These are phyloP conservation scores for Aspergillus incahuasiensis DNA, from an alignment of 495 filamentous ascomycete species.

Conservation along the genomic window DNA sequence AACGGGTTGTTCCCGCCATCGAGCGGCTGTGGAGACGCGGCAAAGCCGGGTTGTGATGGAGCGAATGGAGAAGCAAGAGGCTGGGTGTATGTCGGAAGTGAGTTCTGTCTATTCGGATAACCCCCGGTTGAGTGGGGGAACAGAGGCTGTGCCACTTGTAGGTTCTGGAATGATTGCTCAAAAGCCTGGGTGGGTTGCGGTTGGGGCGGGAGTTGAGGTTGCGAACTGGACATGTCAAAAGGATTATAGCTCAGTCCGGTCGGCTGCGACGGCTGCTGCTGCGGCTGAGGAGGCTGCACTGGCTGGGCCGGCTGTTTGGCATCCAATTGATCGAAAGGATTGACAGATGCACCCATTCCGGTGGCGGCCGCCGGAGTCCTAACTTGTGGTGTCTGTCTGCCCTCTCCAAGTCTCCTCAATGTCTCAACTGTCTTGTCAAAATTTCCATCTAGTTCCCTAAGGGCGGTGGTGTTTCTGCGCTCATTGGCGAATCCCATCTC, in stretches of 20 bases:
- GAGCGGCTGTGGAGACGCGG: constrained; percentile 38
- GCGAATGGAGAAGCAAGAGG: constrained; percentile 58
- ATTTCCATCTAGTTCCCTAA: constrained; percentile 77
- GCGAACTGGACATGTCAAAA: constrained; percentile 51
- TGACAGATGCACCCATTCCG: constrained; percentile 31
- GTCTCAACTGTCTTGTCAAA: constrained; percentile 81
- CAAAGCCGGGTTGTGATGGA: constrained; percentile 48
- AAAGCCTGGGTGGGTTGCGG: constrained; percentile 52
- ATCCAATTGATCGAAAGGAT: constrained; percentile 48
- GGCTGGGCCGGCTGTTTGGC: constrained; percentile 29
- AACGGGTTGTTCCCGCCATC: constrained; percentile 62
- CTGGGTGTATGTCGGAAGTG: constrained; percentile 44
- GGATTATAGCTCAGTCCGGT: constrained; percentile 53
- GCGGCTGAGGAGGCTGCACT: constrained; percentile 17
- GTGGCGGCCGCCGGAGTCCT: constrained; percentile 32
- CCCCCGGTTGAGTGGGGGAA: constrained; percentile 86
- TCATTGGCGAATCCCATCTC: constrained; percentile 95
- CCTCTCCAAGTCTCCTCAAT: constrained; percentile 73
- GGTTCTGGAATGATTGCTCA: constrained; percentile 65
- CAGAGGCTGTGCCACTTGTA: constrained; percentile 66
- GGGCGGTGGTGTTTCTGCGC: constrained; percentile 68
- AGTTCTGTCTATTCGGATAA: constrained; percentile 52
- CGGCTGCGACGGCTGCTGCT: constrained; percentile 8
- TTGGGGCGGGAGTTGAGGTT: constrained; percentile 30
- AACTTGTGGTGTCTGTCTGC: constrained; percentile 38